Conservation (phyloP, 164 flowering plant genomes). For the Chimonanthus salicifolius region DNA sequence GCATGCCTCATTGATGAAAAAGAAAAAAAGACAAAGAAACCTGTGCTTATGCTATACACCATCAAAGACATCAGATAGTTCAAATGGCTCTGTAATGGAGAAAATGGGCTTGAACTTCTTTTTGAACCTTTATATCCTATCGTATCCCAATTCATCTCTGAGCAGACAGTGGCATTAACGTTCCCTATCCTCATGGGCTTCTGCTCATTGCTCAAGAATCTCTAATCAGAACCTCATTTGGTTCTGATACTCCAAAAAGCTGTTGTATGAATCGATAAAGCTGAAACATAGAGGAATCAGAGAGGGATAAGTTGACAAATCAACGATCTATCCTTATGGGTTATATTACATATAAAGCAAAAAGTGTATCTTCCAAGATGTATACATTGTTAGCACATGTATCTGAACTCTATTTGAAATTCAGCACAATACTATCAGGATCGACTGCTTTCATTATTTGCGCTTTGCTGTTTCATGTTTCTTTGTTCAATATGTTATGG, state of each 20-base stretch:
- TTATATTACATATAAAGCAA: background rate
- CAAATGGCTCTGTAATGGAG: background rate
- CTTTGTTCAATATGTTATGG: background rate
- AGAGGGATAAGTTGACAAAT: background rate
- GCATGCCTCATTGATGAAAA: background rate
- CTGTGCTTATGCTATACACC: background rate
- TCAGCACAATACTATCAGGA: background rate
- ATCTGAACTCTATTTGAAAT: background rate
- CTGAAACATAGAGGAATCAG: background rate
- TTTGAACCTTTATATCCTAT: background rate
- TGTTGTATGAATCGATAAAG: background rate
- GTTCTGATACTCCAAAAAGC: background rate
- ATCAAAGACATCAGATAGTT: background rate
- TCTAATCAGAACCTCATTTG: background rate
- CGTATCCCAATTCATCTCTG: background rate
- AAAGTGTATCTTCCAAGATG: background rate
- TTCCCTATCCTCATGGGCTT: background rate
- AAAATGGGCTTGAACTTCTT: background rate
- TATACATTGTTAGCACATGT: background rate
- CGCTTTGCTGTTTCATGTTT: background rate
- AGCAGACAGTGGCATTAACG: background rate
- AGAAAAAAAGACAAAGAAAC: background rate
- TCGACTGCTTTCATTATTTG: background rate
- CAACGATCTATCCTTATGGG: background rate
- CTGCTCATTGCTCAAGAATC: background rate